These are phyloP conservation scores for Pleomassaria siparia DNA, from an alignment of 2,329 filamentous ascomycete species.

Conservation along the genomic window DNA sequence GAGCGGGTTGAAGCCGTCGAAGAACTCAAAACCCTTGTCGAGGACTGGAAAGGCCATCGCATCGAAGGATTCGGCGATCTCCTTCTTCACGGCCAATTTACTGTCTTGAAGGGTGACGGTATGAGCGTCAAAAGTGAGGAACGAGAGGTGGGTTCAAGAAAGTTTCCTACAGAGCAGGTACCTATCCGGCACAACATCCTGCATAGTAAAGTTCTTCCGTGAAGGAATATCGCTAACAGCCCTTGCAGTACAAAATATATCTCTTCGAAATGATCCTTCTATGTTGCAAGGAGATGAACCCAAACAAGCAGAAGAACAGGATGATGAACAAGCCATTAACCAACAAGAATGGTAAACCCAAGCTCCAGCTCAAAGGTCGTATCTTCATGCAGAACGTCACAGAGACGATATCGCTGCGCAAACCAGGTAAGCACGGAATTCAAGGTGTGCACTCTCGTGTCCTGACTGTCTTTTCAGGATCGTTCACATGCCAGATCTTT, in stretches of 20 bases:
- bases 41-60: conserved; percentile 95
- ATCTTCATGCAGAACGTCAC: conserved; percentile 99
- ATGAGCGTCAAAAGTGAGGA: conserved; percentile 80
- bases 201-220: background rate
- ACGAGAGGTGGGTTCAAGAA: conserved; percentile 68
- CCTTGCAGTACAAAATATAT: conserved; percentile 85
- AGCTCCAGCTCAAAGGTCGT: conserved; percentile 87
- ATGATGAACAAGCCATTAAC: conserved; percentile 67
- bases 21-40: conserved; percentile 79
- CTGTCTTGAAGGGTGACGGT: conserved; percentile 78
- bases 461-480: conserved; percentile 58
- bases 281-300: conserved; percentile 92
- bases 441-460: background rate
- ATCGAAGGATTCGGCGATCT: conserved; percentile 90
- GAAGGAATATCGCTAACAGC: background rate
- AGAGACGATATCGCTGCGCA: conserved; percentile 83
- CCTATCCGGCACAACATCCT: background rate
- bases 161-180: conserved; percentile 8
- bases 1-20: conserved; percentile 80
- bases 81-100: conserved; percentile 85
- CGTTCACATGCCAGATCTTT: conserved; percentile 95
- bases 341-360: conserved; percentile 72
- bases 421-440: conserved; percentile 67
- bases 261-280: conserved; percentile 93
- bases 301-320: conserved; percentile 75